These are phyloP conservation scores for Trametes pubescens DNA, from an alignment of 1,284 basidiomycete species.

Conservation along the genomic window DNA sequence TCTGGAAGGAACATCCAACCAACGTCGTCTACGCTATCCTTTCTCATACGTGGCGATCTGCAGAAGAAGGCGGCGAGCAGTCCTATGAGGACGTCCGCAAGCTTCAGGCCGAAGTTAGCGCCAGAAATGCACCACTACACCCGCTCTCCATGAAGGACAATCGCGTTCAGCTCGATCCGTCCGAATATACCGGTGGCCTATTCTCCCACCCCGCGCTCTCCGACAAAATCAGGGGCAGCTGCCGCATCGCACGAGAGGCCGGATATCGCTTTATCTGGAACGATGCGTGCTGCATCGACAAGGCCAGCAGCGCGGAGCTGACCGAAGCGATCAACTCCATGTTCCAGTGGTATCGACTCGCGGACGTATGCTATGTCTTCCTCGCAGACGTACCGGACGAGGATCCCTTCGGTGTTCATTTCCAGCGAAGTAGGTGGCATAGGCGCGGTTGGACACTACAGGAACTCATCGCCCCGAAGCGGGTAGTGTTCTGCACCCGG, in stretches of 20 bases:
- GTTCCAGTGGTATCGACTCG: background rate
- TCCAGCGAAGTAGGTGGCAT: background rate
- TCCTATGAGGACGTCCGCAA: background rate
- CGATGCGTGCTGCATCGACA: constrained; percentile 4
- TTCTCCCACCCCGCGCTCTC: background rate
- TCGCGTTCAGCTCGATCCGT: background rate
- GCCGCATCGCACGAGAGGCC: background rate
- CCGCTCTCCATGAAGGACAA: background rate
- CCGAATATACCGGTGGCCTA: background rate
- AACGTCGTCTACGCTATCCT: background rate
- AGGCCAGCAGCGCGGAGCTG: constrained; percentile 1
- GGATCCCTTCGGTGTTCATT: background rate
- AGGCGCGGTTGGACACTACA: background rate
- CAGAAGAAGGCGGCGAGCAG: background rate
- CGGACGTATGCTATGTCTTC: constrained; percentile 1
- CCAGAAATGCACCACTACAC: background rate
- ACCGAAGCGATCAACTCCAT: constrained; percentile 2
- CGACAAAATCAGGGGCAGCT: background rate
- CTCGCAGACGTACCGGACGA: background rate
- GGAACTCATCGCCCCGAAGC: background rate
- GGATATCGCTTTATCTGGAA: background rate
- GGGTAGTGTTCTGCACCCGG: background rate
- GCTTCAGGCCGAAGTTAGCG: background rate
- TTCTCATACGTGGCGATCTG: background rate
- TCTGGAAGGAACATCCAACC: background rate